Evolutionary conservation across 2,329 filamentous ascomycete species (phyloP).

Genomic region (Aureobasidium sp.): DNA sequence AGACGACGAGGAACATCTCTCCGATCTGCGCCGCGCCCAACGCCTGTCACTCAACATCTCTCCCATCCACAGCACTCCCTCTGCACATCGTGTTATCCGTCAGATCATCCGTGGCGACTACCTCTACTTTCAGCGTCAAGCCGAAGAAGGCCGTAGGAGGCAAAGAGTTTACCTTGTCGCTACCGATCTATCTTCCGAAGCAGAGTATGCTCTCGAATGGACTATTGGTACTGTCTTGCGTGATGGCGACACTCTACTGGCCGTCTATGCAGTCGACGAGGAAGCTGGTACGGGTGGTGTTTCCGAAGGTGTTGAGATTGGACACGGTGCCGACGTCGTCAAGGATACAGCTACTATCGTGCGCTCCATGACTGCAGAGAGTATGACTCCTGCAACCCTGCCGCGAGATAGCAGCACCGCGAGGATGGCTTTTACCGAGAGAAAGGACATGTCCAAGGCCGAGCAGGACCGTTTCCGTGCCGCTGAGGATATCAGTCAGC

Average conservation of each 20-base stretch:
- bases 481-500: constrained; percentile 75
- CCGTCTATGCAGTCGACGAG: constrained; percentile 90
- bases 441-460: constrained; percentile 38
- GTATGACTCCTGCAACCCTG: constrained; percentile 16
- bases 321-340: constrained; percentile 68
- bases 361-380: constrained; percentile 50
- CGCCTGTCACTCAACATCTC: constrained; percentile 76
- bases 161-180: constrained; percentile 92
- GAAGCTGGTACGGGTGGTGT: constrained; percentile 53
- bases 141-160: constrained; percentile 69
- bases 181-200: constrained; percentile 89
- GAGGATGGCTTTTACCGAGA: neutral
- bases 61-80: constrained; percentile 66
- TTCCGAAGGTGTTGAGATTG: constrained; percentile 48
- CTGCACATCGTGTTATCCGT: constrained; percentile 73
- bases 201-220: constrained; percentile 93
- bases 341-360: constrained; percentile 69
- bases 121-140: constrained; percentile 64
- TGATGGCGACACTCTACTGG: constrained; percentile 88
- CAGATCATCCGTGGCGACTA: constrained; percentile 90
- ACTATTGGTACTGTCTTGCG: constrained; percentile 90
- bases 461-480: constrained; percentile 77
- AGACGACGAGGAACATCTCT: constrained; percentile 77
- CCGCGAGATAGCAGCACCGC: constrained; percentile 23
- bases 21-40: constrained; percentile 82